Evolutionary conservation across 306 rosid genomes (phyloP), one percentile per base, ranked within the genome.

Genomic region (Rubus idaeus): DNA sequence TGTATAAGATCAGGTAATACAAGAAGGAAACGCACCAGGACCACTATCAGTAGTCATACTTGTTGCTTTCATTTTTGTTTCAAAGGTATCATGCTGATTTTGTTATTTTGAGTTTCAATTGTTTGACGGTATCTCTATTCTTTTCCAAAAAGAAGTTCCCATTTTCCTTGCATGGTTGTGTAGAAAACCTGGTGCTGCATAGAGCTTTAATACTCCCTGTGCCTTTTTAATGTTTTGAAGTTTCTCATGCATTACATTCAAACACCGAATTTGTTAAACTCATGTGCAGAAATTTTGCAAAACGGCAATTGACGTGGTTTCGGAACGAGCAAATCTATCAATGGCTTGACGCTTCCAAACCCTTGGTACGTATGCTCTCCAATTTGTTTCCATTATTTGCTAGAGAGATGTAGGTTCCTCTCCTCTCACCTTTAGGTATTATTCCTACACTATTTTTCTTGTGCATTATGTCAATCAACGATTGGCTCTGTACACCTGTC

Each of bases 341-440:
- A 70, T 95, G 98, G 98, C 93, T 95, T 75, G 93, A 92, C 81
- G 97, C 96, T 70, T 90, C 98, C 76, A 88, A 87, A 86, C 92
- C 97, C 77, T 80, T 86, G 97, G 92, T 95, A n/a, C n/a, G n/a
- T n/a, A 90, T 73, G 87, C 50, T 20, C 14, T 63, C 77, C 45
- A 21, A 13, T 58, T 5, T 66, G 47, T 65, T 66, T 79, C 41
- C 64, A 37, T 49, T 39, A n/a, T 45, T 42, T 26, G 3, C 20
- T 40, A 74, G 73, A 37, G 52, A 77, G 39, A 30, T 62, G 12
- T 41, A 40, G 35, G 51, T 57, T 3, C 3, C 12, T 40, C 21
- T 53, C 51, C 52, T 1, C 44, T 35, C 13, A 37, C 20, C 68
- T 39, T 1, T 1, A 5, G 11, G 42, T 17, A 3, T 23, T 11